Conservation (phyloP, 495 filamentous ascomycete genomes). For the Paragyromitra xinjiangensis region DNA sequence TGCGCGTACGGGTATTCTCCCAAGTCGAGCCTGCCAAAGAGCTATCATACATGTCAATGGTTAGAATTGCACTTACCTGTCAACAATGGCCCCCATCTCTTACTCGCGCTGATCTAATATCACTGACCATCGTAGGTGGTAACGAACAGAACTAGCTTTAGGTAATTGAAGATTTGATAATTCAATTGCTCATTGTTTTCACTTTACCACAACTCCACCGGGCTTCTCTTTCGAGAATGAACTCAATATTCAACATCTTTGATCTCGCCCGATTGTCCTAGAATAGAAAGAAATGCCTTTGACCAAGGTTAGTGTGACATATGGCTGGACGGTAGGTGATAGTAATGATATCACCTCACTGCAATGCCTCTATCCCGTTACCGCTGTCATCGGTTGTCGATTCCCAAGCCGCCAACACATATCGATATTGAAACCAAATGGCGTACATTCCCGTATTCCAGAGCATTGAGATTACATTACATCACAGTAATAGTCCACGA, state of each 20-base stretch:
- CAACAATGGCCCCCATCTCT: not conserved
- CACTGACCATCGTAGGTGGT: slow-evolving; percentile 1
- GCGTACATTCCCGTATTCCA: not conserved
- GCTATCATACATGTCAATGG: slow-evolving; percentile 4
- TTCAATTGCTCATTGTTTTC: not conserved
- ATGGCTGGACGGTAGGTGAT: slow-evolving; percentile 11
- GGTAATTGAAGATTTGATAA: slow-evolving; percentile 34
- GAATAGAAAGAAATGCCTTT: not conserved
- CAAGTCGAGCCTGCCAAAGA: not conserved
- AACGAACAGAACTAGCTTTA: slow-evolving; percentile 7
- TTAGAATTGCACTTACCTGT: not conserved
- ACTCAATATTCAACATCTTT: not conserved
- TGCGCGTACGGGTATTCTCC: not conserved
- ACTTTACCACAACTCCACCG: slow-evolving; percentile 3
- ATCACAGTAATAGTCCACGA: slow-evolving; percentile 2
- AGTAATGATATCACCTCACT: slow-evolving; percentile 8
- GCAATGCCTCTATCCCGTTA: not conserved
- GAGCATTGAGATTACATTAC: slow-evolving; percentile 1
- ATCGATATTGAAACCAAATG: slow-evolving; percentile 17
- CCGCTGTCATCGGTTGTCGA: not conserved
- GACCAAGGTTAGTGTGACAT: not conserved
- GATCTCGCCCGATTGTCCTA: slow-evolving; percentile 17
- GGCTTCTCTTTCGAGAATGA: slow-evolving; percentile 8
- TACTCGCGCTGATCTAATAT: not conserved
- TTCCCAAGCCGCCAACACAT: not conserved